Base-by-base conservation (phyloP, 2,329 filamentous ascomycete species). In the Sordariomycetes sp. region DNA sequence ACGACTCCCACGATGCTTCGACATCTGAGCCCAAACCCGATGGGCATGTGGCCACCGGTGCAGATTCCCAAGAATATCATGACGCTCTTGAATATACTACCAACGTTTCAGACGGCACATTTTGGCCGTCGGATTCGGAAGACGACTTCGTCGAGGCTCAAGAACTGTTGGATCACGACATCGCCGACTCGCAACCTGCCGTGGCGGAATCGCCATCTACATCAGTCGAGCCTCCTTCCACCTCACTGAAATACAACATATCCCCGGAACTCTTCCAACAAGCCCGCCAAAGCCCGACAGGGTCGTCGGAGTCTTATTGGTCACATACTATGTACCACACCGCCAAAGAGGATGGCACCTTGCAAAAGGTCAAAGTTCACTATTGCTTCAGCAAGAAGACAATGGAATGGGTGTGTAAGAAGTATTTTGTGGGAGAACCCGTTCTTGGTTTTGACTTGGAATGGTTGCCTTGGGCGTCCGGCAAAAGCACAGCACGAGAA, bases 391-490 rank as follows among this genome's bases (percentile, higher is more conserved):
- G 66, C 37, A 71, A 69, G 29, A 63, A 75, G 23, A 74, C 72
- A 3, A 81, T 82, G 14, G 86, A 95, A 52, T 58, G 63, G 6
- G 70, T 83, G 7, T 66, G 75, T 38, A 55, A 74, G 39, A 55
- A 72, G 37, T 68, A 81, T 37, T 94, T 95, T 45, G 50, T 78
- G 25, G 44, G 70, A 18, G 76, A 92, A 47, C 65, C 74, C 25
- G 58, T 93, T 3, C 53, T 95, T n/a, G 88, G 88, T 0, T 86
- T 95, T 40, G 88, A 95, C 48, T 69, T 95, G 41, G 90, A 95
- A 60, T 95, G 90, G 88, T 68, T 75, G 34, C 43, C 64, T 2
- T 61, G 70, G 6, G 66, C 75, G 1, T 60, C 50, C 6, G 64
- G 53, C 15, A 46, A 42, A 7, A 53, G 66, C 3, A 64, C 67